Evolutionary conservation across 495 filamentous ascomycete species (phyloP).

Genomic region (Lasiosphaeria hispida): DNA sequence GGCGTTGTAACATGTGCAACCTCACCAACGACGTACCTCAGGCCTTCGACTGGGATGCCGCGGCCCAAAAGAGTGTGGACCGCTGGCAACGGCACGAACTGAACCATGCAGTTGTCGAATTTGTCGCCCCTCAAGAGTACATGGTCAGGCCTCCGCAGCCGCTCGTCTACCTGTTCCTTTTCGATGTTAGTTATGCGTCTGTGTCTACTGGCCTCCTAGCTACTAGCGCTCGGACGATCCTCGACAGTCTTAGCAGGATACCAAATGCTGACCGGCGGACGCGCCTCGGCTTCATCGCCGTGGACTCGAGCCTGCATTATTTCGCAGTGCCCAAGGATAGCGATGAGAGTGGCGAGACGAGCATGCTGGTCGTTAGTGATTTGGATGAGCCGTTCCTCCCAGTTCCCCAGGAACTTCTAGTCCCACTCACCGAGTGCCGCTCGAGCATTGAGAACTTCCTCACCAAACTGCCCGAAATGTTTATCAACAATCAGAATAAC

Average conservation of each 20-base stretch:
- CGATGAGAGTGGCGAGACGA: constrained; percentile 75
- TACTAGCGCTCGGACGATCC: constrained; percentile 87
- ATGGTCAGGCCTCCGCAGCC: constrained; percentile 98
- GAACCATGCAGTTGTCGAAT: constrained; percentile 93
- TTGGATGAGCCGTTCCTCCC: constrained; percentile 96
- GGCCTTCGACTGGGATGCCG: constrained; percentile 96
- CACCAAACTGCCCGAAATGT: constrained; percentile 90
- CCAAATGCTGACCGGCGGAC: constrained; percentile 94
- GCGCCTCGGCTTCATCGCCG: constrained; percentile 89
- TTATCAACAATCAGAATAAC: constrained; percentile 84
- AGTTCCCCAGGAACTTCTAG: constrained; percentile 87
- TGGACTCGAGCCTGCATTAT: constrained; percentile 93
- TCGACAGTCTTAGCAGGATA: constrained; percentile 94
- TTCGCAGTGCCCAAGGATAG: constrained; percentile 89
- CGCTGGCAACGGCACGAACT: constrained; percentile 86
- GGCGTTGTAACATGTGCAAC: constrained; percentile 99
- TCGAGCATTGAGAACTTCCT: constrained; percentile 89
- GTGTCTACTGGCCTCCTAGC: constrained; percentile 92
- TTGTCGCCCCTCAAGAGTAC: constrained; percentile 97
- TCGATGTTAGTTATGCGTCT: constrained; percentile 92
- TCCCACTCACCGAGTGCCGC: constrained; percentile 84
- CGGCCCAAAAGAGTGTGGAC: constrained; percentile 84
- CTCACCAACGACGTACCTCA: constrained; percentile 97
- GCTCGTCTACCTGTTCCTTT: constrained; percentile 94
- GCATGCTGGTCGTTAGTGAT: constrained; percentile 93